phyloP scores from a whole-genome alignment of 257 asterid genomes.

The Przewalskia tangutica region DNA sequence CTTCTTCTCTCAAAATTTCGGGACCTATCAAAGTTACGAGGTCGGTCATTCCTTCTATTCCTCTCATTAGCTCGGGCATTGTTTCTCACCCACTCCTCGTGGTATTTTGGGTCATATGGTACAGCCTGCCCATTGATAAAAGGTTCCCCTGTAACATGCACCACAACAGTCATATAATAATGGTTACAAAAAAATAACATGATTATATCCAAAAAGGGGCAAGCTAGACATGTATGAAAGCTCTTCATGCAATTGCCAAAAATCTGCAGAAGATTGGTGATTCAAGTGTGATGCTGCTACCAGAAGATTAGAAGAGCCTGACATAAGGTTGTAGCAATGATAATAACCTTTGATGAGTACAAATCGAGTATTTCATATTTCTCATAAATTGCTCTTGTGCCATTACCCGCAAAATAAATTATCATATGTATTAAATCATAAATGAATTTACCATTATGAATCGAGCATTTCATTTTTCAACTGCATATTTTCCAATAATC shows the following conservation, averaged over 20 bases:
- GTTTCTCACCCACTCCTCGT: constrained; percentile 97
- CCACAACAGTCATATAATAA: not conserved
- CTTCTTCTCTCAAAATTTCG: constrained; percentile 50
- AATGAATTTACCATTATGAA: not conserved
- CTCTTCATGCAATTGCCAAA: not conserved
- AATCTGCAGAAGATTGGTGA: not conserved
- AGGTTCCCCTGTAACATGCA: constrained; percentile 68
- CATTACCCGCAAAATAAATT: not conserved
- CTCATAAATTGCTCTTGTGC: not conserved
- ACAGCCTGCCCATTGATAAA: constrained; percentile 90
- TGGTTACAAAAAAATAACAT: not conserved
- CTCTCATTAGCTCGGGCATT: constrained; percentile 68
- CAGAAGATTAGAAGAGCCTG: not conserved
- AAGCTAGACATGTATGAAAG: not conserved
- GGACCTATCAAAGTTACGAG: constrained; percentile 58
- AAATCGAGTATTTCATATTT: not conserved
- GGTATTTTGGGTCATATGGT: constrained; percentile 89
- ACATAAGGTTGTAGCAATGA: not conserved
- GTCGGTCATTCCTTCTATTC: constrained; percentile 64
- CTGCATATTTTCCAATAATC: not conserved
- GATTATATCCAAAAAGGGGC: not conserved
- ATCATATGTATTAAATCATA: not conserved
- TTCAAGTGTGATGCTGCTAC: not conserved
- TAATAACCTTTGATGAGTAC: not conserved
- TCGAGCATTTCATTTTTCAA: not conserved